Evolutionary conservation across 768 basidiomycete genomes (phyloP), one percentile per base, ranked within the genome.

Genomic region (Trametes maxima): DNA sequence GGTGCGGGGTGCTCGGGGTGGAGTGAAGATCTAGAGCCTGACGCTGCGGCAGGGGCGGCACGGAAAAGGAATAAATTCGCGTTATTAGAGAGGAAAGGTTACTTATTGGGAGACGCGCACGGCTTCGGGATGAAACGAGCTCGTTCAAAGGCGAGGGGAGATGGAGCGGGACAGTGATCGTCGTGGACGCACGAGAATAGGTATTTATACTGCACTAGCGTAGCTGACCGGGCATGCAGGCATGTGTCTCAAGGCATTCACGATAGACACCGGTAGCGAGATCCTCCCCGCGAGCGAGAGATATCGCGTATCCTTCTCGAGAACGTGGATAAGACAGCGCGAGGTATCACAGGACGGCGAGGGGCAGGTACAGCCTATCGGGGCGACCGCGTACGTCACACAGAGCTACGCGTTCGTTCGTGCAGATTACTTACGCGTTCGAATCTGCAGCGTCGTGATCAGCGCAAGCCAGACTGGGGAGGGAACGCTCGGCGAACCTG

Each of bases 201-300:
- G 8, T 33, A 33, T 33, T 33, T 33, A 33, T 33, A 33, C 28
- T 8, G 28, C 28, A 33, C 28, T 8, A 33, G 28, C 28, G 28
- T 33, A 33, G 28, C 28, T 33, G 4, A 8, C 28, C 28, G 28
- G 28, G 4, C 28, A 33, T 8, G 28, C 28, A 33, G 28, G 8
- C 45, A 46, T 46, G 45, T 22, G 45, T 33, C 28, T 33, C 24
- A 33, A 55, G 60, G 60, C 53, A 42, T 61, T 61, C 54, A 55
- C 39, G 42, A 43, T 49, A 54, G 55, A 49, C 53, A 36, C 60
- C 60, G 60, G 60, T 40, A 49, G 47, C 52, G 45, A 61, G 60
- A 61, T 61, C 47, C 24, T 21, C 46, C n/a, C 56, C 16, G 44
- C 24, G 21, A 19, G 47, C 45, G 55, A 54, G 28, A 49, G 42